These are phyloP conservation scores for Trametes coccinea DNA, from an alignment of 768 basidiomycete species.

Conservation along the genomic window DNA sequence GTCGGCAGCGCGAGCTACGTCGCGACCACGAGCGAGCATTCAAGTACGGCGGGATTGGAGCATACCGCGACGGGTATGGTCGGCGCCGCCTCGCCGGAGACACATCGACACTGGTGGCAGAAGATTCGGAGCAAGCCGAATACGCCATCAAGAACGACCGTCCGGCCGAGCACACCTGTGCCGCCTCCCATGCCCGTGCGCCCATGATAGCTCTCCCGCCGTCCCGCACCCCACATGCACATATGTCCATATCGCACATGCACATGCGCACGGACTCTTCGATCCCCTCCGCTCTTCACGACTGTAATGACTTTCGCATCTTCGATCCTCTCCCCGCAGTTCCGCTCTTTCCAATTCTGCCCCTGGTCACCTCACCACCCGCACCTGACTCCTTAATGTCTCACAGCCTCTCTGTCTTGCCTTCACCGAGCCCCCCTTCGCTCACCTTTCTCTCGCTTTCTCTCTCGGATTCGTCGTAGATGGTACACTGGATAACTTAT, in stretches of 20 bases:
- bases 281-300: conserved; percentile 1
- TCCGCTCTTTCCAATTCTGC: neutral
- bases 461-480: neutral
- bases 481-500: conserved; percentile 15
- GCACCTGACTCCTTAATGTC: neutral
- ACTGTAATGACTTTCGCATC: conserved; percentile 7
- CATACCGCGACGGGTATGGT: neutral
- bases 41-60: conserved; percentile 11
- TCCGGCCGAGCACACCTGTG: conserved; percentile 14
- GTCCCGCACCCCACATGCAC: neutral
- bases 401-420: neutral
- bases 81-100: neutral
- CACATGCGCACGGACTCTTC: neutral
- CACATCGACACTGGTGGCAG: conserved; percentile 25
- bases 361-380: neutral
- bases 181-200: conserved; percentile 15
- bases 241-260: neutral
- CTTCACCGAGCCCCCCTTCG: neutral
- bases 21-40: conserved; percentile 16
- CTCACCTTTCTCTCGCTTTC: neutral
- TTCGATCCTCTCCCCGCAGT: neutral
- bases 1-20: conserved; percentile 16
- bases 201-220: neutral
- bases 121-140: conserved; percentile 25
- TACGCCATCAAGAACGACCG: conserved; percentile 12